Evolutionary conservation across 371 early-diverging fungal genomes (phyloP).

Genomic region (Mortierella sp.): DNA sequence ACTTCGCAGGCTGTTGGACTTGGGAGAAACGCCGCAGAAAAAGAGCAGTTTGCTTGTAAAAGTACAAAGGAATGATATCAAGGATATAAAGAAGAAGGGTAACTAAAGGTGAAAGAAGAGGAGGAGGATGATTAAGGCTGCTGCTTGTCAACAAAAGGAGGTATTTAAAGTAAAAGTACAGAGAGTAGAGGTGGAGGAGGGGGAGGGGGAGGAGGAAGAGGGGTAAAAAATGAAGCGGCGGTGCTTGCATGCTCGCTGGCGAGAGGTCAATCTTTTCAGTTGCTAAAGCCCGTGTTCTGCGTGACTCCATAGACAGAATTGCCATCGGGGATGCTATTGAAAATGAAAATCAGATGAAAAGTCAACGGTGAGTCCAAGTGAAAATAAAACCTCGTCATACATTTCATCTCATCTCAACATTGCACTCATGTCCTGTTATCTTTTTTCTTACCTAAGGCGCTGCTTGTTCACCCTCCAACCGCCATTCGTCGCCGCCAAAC

Average conservation of each 20-base stretch:
- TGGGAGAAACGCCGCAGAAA: neutral
- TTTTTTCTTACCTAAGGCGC: conserved; percentile 38
- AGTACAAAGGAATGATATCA: neutral
- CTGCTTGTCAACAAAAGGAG: neutral
- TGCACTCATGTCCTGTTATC: neutral
- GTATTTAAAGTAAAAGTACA: neutral
- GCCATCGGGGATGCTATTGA: conserved; percentile 18
- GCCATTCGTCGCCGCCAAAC: conserved; percentile 50
- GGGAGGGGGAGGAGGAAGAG: neutral
- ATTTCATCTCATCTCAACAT: neutral
- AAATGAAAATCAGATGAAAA: neutral
- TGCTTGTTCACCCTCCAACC: conserved; percentile 59
- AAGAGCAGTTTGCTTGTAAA: neutral
- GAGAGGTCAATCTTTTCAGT: too few relatives aligned
- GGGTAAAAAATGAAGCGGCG: neutral
- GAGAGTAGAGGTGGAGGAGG: neutral
- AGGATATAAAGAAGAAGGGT: neutral
- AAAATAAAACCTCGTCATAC: neutral
- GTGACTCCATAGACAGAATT: neutral
- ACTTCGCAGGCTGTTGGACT: neutral
- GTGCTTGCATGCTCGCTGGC: neutral
- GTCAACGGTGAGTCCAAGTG: neutral
- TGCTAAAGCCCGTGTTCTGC: neutral
- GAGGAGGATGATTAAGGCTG: neutral
- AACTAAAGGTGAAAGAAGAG: neutral